Evolutionary conservation across 73 alveolate genomes (phyloP).

Genomic region (Paramecium biaurelia): DNA sequence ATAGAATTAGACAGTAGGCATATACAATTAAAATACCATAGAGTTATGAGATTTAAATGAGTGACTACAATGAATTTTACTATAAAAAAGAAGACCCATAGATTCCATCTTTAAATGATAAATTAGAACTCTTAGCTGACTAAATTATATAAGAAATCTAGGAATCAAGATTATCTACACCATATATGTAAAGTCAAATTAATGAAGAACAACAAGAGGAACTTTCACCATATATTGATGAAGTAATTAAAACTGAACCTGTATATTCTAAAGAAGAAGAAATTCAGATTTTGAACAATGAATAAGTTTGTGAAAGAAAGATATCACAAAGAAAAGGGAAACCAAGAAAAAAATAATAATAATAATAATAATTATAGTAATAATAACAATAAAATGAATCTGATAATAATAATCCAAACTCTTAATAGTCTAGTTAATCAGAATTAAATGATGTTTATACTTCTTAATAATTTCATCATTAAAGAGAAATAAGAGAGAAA

Average conservation of each 20-base stretch:
- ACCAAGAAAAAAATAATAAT: not conserved
- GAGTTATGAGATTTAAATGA: not conserved
- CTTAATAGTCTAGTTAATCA: not conserved
- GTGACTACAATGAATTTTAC: slow-evolving; percentile 20
- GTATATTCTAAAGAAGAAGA: not conserved
- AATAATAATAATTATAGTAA: not conserved
- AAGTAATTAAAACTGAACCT: not conserved
- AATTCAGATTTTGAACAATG: not conserved
- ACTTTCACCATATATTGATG: not conserved
- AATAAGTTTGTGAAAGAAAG: not conserved
- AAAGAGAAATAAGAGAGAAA: not conserved
- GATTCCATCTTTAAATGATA: not conserved
- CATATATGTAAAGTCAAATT: not conserved
- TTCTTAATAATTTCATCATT: not conserved
- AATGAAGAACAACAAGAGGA: not conserved
- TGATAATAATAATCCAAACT: not conserved
- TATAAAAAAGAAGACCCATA: not conserved
- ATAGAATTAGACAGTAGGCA: not conserved
- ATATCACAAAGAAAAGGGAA: not conserved
- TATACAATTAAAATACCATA: not conserved
- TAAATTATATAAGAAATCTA: not conserved
- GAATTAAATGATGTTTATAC: not conserved
- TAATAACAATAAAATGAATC: not conserved
- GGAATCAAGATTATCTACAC: not conserved
- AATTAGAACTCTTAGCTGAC: not conserved